These are phyloP conservation scores for Neurospora sp. DNA, from an alignment of 2,329 filamentous ascomycete species.

Conservation along the genomic window DNA sequence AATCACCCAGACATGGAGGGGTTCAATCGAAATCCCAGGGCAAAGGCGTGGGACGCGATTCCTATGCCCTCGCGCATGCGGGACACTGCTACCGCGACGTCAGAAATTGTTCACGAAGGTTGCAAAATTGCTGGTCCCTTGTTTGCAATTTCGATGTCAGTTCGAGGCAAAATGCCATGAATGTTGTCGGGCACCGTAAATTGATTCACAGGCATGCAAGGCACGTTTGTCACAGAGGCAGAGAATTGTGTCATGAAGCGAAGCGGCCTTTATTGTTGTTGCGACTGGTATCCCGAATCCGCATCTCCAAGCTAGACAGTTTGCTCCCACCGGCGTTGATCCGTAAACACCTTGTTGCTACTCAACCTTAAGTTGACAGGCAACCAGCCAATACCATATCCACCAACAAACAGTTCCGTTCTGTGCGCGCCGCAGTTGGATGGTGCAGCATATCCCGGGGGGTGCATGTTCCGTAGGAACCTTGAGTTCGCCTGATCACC, in stretches of 20 bases:
- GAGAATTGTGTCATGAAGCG: not conserved
- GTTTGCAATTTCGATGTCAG: not conserved
- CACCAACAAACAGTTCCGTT: slow-evolving; percentile 7
- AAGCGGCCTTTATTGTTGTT: not conserved
- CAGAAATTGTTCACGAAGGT: not conserved
- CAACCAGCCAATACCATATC: slow-evolving; percentile 17
- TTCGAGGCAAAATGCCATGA: not conserved
- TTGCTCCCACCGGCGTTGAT: not conserved
- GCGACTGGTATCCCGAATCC: not conserved
- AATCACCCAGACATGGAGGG: not conserved
- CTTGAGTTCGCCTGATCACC: not conserved
- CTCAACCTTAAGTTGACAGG: slow-evolving; percentile 17
- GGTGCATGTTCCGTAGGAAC: not conserved
- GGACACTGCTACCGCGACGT: not conserved
- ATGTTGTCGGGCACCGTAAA: not conserved
- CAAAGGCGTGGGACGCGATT: not conserved
- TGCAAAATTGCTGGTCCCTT: not conserved
- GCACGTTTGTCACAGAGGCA: not conserved
- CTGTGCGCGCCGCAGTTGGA: not conserved
- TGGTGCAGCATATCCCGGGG: not conserved
- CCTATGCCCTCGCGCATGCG: not conserved
- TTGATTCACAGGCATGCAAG: not conserved
- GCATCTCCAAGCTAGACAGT: not conserved
- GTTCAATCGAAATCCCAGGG: not conserved
- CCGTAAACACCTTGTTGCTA: slow-evolving; percentile 6